phyloP scores from a whole-genome alignment of 306 rosid genomes.

The Rosa lucieae region DNA sequence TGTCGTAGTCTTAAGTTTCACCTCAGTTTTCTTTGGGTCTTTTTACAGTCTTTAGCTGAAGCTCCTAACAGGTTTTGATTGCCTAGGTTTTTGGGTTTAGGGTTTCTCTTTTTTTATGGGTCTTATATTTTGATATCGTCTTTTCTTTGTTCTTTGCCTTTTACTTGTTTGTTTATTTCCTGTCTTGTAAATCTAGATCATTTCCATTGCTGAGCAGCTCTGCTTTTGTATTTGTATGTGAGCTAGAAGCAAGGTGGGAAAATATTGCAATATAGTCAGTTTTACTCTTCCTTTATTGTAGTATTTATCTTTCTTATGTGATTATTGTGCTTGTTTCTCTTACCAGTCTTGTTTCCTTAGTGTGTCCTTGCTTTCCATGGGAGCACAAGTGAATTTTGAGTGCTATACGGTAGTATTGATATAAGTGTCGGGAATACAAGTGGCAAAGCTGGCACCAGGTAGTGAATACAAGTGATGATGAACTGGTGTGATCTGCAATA shows the following conservation, averaged over 20 bases:
- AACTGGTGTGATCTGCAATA: too few species aligned
- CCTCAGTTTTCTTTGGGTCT: slow-evolving; percentile 41
- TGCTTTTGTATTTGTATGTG: slow-evolving; percentile 55
- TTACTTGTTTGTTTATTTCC: slow-evolving; percentile 58
- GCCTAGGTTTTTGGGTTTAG: slow-evolving; percentile 66
- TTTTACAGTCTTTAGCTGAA: slow-evolving; percentile 47
- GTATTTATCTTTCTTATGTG: background rate
- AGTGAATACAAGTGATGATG: too few species aligned
- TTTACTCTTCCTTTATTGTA: slow-evolving; percentile 10
- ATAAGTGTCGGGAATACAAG: too few species aligned
- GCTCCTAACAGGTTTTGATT: slow-evolving; percentile 72
- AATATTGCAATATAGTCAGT: slow-evolving; percentile 68
- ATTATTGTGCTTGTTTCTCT: background rate
- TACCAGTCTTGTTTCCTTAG: too few species aligned
- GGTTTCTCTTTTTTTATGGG: slow-evolving; percentile 30
- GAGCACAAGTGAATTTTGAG: too few species aligned
- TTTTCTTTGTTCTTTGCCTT: slow-evolving; percentile 21
- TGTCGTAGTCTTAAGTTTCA: slow-evolving; percentile 35
- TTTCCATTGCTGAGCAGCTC: slow-evolving; percentile 50
- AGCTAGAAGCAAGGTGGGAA: slow-evolving; percentile 86
- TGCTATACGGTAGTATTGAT: too few species aligned
- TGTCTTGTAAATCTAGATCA: slow-evolving; percentile 72
- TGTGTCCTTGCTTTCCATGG: too few species aligned
- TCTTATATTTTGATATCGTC: slow-evolving; percentile 30
- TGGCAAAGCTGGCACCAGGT: too few species aligned